Evolutionary conservation across 306 rosid genomes (phyloP).

Genomic region (Psophocarpus tetragonolobus): DNA sequence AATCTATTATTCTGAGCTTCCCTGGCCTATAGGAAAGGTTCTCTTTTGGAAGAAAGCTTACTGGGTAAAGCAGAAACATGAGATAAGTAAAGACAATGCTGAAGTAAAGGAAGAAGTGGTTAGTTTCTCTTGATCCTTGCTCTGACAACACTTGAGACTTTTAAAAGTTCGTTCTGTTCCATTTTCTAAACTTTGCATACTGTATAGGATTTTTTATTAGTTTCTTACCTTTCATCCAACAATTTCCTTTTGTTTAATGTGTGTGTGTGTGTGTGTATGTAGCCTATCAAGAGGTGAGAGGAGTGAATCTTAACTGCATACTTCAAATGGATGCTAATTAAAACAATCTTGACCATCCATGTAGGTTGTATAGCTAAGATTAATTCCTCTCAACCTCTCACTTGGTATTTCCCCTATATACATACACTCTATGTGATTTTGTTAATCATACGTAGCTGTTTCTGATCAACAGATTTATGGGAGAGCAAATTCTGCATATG

Average conservation of each 20-base stretch:
- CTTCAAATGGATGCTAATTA: no score
- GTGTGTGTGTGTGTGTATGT: not conserved
- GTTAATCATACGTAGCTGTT: constrained; percentile 5
- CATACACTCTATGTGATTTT: constrained; percentile 16
- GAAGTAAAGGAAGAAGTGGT: constrained; percentile 74
- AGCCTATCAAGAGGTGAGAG: no score
- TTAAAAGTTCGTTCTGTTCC: not conserved
- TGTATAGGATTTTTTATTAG: not conserved
- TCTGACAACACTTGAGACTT: not conserved
- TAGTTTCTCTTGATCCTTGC: constrained; percentile 17
- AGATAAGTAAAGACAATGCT: constrained; percentile 54
- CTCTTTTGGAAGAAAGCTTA: constrained; percentile 56
- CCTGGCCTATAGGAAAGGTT: constrained; percentile 78
- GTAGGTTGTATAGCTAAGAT: no score
- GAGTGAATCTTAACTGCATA: no score
- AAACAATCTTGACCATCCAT: no score
- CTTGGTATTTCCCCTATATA: no score
- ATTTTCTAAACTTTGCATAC: not conserved
- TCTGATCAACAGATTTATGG: constrained; percentile 58
- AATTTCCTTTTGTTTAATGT: not conserved
- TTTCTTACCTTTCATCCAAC: not conserved
- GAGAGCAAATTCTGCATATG: constrained; percentile 68
- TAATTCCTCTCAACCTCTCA: no score
- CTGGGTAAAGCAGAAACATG: constrained; percentile 58
- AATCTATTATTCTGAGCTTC: constrained; percentile 71